Percentiles rank a stretch among this genome's conserved stretches.
phyloP scores from a whole-genome alignment of 208 protist species.

The Acanthamoeba lenticulata region DNA sequence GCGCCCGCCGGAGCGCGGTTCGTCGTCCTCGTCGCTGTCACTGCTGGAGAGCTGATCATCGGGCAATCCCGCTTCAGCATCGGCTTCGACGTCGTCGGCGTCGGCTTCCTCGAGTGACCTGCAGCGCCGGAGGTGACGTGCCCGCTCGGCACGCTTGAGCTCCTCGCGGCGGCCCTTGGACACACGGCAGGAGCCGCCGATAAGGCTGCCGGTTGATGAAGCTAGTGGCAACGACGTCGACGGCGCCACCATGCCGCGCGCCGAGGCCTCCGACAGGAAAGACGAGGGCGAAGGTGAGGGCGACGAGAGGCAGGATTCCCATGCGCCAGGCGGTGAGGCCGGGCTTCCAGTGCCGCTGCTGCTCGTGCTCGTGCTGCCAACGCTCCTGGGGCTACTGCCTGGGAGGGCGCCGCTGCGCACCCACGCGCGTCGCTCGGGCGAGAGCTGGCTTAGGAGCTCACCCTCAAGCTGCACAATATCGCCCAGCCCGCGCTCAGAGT shows the following conservation, averaged over 20 bases:
- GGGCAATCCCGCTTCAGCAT: no score
- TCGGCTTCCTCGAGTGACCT: neutral
- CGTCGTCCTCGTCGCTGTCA: neutral
- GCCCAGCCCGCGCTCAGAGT: neutral
- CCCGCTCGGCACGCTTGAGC: neutral
- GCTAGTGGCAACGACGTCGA: neutral
- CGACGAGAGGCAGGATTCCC: neutral
- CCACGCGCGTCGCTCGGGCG: neutral
- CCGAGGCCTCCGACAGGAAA: neutral
- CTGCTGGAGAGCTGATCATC: neutral
- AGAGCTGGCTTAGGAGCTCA: neutral
- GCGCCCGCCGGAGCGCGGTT: no score
- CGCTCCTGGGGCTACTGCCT: neutral
- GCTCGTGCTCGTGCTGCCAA: neutral
- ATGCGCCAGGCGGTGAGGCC: neutral
- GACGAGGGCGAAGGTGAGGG: neutral
- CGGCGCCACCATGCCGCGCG: neutral
- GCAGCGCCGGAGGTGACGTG: neutral
- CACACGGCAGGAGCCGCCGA: no score
- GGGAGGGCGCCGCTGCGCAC: neutral
- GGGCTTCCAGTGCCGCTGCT: neutral
- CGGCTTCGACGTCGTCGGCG: neutral
- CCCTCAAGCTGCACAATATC: neutral
- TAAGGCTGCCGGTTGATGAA: neutral
- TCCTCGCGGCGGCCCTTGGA: neutral